Evolutionary conservation across 768 basidiomycete species (phyloP).

Genomic region (Leucosporidium scottii): DNA sequence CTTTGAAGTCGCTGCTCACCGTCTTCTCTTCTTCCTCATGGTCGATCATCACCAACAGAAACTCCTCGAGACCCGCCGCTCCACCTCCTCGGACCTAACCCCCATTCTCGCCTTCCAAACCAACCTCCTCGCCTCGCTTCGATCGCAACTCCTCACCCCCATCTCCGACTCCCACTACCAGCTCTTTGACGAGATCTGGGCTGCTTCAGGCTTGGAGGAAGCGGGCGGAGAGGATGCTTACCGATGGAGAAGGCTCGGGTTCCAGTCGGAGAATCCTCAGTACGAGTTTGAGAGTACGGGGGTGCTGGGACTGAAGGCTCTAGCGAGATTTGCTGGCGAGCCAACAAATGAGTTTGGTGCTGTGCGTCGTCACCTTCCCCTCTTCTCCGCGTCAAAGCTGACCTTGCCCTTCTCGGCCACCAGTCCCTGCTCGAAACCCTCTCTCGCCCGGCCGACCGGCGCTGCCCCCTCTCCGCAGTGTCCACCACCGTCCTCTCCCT

Average conservation of each 20-base stretch:
- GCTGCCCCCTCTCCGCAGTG: slow-evolving; percentile 74
- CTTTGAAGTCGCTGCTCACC: no score
- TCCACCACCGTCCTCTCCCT: slow-evolving; percentile 81
- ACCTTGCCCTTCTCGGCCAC: neutral
- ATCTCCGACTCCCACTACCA: slow-evolving; percentile 3
- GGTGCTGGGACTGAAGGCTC: slow-evolving; percentile 69
- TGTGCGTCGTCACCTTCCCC: slow-evolving; percentile 42
- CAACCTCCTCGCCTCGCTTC: slow-evolving; percentile 63
- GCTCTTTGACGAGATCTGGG: slow-evolving; percentile 58
- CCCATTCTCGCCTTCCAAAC: slow-evolving; percentile 83
- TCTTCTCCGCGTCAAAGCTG: no score
- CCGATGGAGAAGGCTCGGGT: slow-evolving; percentile 54
- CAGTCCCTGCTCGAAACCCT: slow-evolving; percentile 74
- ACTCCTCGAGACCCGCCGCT: slow-evolving; percentile 72
- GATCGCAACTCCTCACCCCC: neutral
- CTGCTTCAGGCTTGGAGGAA: slow-evolving; percentile 35
- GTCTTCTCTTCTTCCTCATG: no score
- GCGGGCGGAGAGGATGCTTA: slow-evolving; percentile 49
- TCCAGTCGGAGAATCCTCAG: slow-evolving; percentile 63
- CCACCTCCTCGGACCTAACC: slow-evolving; percentile 51
- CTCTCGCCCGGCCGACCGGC: slow-evolving; percentile 61
- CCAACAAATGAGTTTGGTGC: slow-evolving; percentile 69
- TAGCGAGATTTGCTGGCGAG: slow-evolving; percentile 63
- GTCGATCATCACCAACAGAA: slow-evolving; percentile 42
- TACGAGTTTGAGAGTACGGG: slow-evolving; percentile 73